Evolutionary conservation across 2,329 filamentous ascomycete genomes (phyloP), one percentile per base, ranked within the genome.

Genomic region (Trichothecium sympodiale): DNA sequence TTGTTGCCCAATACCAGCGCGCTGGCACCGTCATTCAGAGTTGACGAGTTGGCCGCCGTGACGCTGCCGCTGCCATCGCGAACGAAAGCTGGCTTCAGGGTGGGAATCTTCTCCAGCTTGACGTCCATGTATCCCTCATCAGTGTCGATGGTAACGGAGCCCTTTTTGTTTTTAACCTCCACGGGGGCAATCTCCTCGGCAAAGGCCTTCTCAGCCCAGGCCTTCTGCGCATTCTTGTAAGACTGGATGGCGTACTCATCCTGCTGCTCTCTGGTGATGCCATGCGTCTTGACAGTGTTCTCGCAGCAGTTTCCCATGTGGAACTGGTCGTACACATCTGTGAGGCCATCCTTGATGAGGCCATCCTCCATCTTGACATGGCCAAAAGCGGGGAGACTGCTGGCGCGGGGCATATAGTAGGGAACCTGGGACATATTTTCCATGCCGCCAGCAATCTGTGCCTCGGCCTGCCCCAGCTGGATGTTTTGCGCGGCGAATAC

Each of bases 231-330:
- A 38, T 88, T 80, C 61, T 86, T 74, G 60, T 95, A 98, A 4
- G 83, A 91, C 56, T 77, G 72, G 41, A 95, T 87, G 12, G 91
- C 85, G 53, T 93, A 96, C 44, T 81, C 71, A 51, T 98, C 91
- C 63, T 98, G 91, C 55, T 83, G 77, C 59, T 95, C 77, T 12
- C 91, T 70, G 8, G 81, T 80, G 43, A 98, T 74, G 1, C 72
- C 65, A 59, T 85, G 74, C 49, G 88, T 89, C 69, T 94, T 94
- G 33, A 84, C 91, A 2, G 89, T 95, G 46, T 81, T 85, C 65
- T 98, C 91, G 13, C 88, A 88, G 55, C 91, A 98, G 49, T 91
- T 87, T 30, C 91, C 91, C 91, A 98, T 98, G 61, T 96, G 91
- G 52, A 95, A 83, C 55, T 94, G 76, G 57, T 94, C 87, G 61